Evolutionary conservation across 106 monocot genomes (phyloP), one percentile per base, ranked within the genome.

Genomic region (Alisma plantagoaquatica): DNA sequence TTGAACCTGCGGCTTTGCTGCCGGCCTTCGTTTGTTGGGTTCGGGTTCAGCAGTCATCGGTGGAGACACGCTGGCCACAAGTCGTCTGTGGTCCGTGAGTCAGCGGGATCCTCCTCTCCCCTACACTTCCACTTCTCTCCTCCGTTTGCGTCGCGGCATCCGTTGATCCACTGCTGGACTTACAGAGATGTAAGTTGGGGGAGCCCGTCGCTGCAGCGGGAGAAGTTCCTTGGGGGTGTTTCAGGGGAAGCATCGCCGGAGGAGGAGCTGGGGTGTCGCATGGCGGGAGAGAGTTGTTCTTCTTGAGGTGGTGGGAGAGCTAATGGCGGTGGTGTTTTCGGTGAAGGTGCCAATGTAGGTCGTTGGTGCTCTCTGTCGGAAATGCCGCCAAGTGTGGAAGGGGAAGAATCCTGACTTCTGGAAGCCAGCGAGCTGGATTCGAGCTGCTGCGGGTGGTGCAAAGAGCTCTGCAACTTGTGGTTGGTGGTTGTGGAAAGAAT

Each of bases 91-190:
- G n/a, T n/a, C n/a, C n/a, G n/a, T n/a, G n/a, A n/a, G n/a, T n/a
- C n/a, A n/a, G n/a, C n/a, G n/a, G n/a, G n/a, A n/a, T n/a, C n/a
- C n/a, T 60, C 46, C 17, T 23, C 9, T 9, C 28, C 23, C 22
- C 5, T 16, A n/a, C 31, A 10, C 31, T 18, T 25, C 24, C 52
- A 29, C 43, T 50, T n/a, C 8, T 45, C 14, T 70, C 60, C 15
- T 75, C 70, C 1, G 70, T 75, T 48, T 75, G 75, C 10, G 75
- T 75, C 1, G 70, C 63, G 41, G 70, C 70, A 41, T 70, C 68
- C 1, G 45, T 20, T 29, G 67, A 23, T 61, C 49, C 56, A n/a
- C n/a, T n/a, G 32, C 12, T 47, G 12, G 58, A 45, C 65, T 59
- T 50, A 32, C 8, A 19, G 7, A 56, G 29, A 10, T 41, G 18